Percentiles rank a stretch among this genome's conserved stretches.
Evolutionary conservation across 23 red algal species (phyloP).

Genomic region (Cyanidioschyzon merolae): DNA sequence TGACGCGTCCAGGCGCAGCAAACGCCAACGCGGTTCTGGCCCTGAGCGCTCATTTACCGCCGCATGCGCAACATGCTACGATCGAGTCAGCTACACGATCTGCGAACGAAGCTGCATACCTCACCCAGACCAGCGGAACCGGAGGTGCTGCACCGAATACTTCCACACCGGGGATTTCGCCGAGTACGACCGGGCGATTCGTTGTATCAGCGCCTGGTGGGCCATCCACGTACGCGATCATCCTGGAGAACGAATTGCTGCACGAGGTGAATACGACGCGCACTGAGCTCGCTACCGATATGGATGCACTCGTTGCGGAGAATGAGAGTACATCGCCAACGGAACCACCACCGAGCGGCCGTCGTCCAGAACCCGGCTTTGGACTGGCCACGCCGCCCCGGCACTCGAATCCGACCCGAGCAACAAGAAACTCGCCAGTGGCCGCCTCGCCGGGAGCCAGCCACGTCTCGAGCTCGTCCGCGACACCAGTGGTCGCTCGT

Average conservation of each 20-base stretch:
- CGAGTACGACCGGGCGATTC: neutral
- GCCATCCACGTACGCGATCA: neutral
- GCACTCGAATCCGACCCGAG: neutral
- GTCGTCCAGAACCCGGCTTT: neutral
- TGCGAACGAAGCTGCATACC: neutral
- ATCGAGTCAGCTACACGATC: neutral
- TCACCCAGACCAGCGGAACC: neutral
- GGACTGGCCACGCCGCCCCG: neutral
- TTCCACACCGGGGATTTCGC: neutral
- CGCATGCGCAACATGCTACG: constrained; percentile 2
- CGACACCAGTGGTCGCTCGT: neutral
- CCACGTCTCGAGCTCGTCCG: too few relatives aligned
- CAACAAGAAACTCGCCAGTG: too few relatives aligned
- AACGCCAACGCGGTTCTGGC: neutral
- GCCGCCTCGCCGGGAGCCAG: too few relatives aligned
- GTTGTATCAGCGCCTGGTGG: neutral
- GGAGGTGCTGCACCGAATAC: neutral
- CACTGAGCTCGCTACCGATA: neutral
- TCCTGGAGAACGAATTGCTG: constrained; percentile 12
- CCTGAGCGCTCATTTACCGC: neutral
- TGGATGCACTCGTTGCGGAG: neutral
- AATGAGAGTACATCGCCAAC: neutral
- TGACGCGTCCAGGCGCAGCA: neutral
- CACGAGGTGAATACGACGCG: neutral
- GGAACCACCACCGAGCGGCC: neutral